Evolutionary conservation across 164 flowering plant genomes (phyloP).

Genomic region (Saururus chinensis): DNA sequence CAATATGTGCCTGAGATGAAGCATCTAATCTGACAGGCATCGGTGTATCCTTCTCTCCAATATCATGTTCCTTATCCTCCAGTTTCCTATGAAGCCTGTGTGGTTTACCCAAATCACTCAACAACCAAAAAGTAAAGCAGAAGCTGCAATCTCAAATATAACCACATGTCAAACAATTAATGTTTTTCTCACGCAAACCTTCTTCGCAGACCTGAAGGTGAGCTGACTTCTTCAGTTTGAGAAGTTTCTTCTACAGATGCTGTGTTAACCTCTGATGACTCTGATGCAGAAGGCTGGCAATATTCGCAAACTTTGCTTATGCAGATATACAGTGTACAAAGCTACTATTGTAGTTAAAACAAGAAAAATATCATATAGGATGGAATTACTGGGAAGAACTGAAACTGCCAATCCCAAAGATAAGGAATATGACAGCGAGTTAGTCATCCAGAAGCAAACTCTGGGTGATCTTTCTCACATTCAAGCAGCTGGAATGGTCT

Average conservation of each 20-base stretch:
- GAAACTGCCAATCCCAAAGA: not conserved
- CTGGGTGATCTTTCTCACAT: no score
- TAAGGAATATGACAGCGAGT: no score
- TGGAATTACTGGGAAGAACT: not conserved
- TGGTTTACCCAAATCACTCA: conserved; percentile 5
- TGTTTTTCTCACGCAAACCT: conserved; percentile 35
- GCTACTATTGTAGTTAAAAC: no score
- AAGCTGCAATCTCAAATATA: not conserved
- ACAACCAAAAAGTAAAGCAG: not conserved
- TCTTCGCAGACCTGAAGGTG: conserved; percentile 41
- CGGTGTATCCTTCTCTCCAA: conserved; percentile 21
- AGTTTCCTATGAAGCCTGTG: conserved; percentile 25
- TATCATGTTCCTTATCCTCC: conserved; percentile 25
- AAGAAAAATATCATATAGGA: no score
- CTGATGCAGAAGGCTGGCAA: conserved; percentile 25
- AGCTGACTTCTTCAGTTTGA: conserved; percentile 19
- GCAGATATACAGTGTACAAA: not conserved
- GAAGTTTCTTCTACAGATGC: conserved; percentile 18
- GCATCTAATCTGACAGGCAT: conserved; percentile 49
- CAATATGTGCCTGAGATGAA: conserved; percentile 46
- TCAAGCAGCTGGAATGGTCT: no score
- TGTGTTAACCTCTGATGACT: conserved; percentile 18
- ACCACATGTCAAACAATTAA: not conserved
- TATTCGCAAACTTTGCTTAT: not conserved
- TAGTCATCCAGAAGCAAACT: no score